Evolutionary conservation across 2,329 filamentous ascomycete species (phyloP).

Genomic region (Hirsutella thompsonii): DNA sequence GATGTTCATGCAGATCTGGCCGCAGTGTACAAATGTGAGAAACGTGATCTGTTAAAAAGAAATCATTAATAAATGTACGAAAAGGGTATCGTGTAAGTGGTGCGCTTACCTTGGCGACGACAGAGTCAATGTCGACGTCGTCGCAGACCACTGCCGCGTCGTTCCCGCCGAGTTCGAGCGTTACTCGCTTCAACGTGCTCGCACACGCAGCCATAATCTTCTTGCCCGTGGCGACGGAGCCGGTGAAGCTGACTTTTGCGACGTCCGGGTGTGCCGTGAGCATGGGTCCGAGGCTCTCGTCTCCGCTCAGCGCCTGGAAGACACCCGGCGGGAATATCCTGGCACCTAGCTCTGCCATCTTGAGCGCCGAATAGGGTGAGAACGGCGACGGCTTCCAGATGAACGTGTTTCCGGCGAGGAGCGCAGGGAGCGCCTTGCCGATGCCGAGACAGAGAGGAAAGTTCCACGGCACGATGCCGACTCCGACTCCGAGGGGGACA

Average conservation of each 20-base stretch:
- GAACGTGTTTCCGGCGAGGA: slow-evolving; percentile 6
- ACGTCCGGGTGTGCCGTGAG: slow-evolving; percentile 43
- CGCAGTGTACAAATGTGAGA: slow-evolving; percentile 21
- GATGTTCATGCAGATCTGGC: slow-evolving; percentile 22
- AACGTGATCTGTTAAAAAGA: no score
- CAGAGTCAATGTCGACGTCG: background rate
- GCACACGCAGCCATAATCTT: slow-evolving; percentile 40
- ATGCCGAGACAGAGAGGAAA: background rate
- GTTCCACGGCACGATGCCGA: no score
- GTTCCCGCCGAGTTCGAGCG: slow-evolving; percentile 32
- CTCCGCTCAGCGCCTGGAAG: slow-evolving; percentile 45
- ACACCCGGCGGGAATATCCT: slow-evolving; percentile 46
- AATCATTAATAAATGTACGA: no score
- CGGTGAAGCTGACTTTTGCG: slow-evolving; percentile 50
- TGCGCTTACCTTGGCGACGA: slow-evolving; percentile 1
- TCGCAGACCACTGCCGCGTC: background rate
- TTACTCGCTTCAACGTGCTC: slow-evolving; percentile 43
- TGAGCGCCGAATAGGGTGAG: slow-evolving; percentile 41
- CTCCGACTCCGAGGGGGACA: no score
- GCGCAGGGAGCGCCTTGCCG: background rate
- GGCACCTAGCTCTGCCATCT: slow-evolving; percentile 41
- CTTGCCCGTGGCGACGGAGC: slow-evolving; percentile 45
- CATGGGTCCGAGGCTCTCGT: slow-evolving; percentile 43
- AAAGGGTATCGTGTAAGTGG: no score
- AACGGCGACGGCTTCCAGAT: slow-evolving; percentile 16